A percentile compares a stretch with the other conserved stretches of the same genome.
Conservation (phyloP, 495 filamentous ascomycete genomes). For the Pyronema domesticum region DNA sequence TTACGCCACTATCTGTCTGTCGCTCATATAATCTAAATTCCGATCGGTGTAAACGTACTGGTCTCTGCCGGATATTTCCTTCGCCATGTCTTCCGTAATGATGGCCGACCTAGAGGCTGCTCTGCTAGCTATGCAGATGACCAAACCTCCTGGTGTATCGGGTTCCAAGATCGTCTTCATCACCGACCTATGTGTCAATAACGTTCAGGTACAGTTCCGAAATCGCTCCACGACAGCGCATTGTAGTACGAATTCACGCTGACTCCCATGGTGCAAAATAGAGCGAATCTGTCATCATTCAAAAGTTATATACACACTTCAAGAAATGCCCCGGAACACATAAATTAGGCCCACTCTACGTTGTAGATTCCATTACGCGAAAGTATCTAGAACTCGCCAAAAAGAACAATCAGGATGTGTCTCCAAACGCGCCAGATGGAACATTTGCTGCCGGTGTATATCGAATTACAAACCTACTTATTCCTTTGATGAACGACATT, state of each 20-base stretch:
- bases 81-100: constrained; percentile 44
- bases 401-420: constrained; percentile 61
- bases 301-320: constrained; percentile 93
- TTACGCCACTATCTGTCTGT: neutral
- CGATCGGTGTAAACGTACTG: neutral
- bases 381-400: constrained; percentile 95
- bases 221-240: neutral
- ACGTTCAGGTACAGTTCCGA: constrained; percentile 60
- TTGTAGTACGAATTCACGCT: constrained; percentile 20
- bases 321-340: constrained; percentile 87
- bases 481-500: constrained; percentile 89
- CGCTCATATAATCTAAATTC: neutral
- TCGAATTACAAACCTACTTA: constrained; percentile 88
- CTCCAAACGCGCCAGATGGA: constrained; percentile 60
- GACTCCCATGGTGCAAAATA: constrained; percentile 29
- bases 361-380: constrained; percentile 98
- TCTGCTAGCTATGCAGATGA: constrained; percentile 73
- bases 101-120: constrained; percentile 65
- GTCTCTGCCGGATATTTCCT: neutral
- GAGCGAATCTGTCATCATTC: constrained; percentile 89
- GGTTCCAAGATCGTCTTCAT: constrained; percentile 75
- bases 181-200: constrained; percentile 66
- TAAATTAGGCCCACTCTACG: constrained; percentile 97
- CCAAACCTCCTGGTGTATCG: constrained; percentile 87
- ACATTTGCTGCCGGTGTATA: constrained; percentile 89